phyloP scores from a whole-genome alignment of 352 stramenopile genomes.

The Pythium vanterpoolii region DNA sequence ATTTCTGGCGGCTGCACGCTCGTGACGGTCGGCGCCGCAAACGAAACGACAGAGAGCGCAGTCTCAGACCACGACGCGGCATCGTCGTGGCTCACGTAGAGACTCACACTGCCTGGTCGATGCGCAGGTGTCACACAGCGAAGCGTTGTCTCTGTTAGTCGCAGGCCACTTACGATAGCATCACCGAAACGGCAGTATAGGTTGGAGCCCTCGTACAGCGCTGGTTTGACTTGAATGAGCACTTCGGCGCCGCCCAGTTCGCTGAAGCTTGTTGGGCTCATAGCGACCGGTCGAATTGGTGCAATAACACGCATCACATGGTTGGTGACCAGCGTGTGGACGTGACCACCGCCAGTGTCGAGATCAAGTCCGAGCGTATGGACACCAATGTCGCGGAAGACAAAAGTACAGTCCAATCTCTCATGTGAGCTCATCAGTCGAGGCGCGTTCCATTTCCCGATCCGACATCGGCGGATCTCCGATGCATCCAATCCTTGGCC shows the following conservation, averaged over 20 bases:
- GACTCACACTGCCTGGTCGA: constrained; percentile 1
- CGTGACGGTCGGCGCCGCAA: constrained; percentile 13
- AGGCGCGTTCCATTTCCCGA: neutral
- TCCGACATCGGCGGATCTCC: constrained; percentile 6
- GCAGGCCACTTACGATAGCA: neutral
- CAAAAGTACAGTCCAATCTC: constrained; percentile 6
- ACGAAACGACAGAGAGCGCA: neutral
- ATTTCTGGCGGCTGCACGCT: constrained; percentile 10
- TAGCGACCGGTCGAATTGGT: neutral
- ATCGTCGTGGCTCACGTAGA: constrained; percentile 21
- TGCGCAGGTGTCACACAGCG: constrained; percentile 12
- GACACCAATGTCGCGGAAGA: neutral
- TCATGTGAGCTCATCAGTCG: neutral
- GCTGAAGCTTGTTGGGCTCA: constrained; percentile 31
- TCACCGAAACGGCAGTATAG: constrained; percentile 20
- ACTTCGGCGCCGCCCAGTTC: constrained; percentile 39
- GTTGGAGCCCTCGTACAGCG: constrained; percentile 7
- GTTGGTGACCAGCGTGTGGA: neutral
- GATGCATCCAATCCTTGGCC: neutral
- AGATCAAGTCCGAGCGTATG: constrained; percentile 9
- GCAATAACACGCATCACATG: constrained; percentile 6
- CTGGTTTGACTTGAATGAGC: constrained; percentile 23
- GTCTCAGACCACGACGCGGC: constrained; percentile 13
- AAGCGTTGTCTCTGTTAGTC: constrained; percentile 4
- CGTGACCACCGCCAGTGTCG: neutral